phyloP scores from a whole-genome alignment of 441 rosid genomes.

The Dalechampia spathulata region DNA sequence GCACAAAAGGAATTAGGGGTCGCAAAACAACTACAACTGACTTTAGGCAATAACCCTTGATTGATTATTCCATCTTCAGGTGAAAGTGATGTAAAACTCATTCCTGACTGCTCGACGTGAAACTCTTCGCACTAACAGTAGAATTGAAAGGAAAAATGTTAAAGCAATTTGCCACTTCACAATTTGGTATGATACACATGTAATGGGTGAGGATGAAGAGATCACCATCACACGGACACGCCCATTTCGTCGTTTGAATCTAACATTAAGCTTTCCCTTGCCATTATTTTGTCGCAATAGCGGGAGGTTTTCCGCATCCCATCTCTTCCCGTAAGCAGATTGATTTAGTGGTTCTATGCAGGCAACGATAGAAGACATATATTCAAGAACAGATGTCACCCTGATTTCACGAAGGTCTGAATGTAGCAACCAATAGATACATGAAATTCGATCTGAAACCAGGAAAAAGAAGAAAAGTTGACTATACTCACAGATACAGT shows the following conservation, averaged over 20 bases:
- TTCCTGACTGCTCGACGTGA: constrained; percentile 44
- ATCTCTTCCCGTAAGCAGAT: constrained; percentile 31
- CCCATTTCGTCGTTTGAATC: constrained; percentile 85
- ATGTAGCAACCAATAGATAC: constrained; percentile 64
- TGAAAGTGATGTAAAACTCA: constrained; percentile 51
- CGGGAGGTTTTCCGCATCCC: constrained; percentile 43
- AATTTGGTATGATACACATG: not conserved
- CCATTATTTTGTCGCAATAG: constrained; percentile 40
- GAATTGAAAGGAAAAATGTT: constrained; percentile 3
- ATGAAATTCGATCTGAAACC: constrained; percentile 2
- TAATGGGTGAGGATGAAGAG: not conserved
- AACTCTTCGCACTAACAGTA: constrained; percentile 61
- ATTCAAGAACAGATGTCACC: constrained; percentile 56
- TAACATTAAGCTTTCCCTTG: constrained; percentile 57
- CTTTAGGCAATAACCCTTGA: constrained; percentile 76
- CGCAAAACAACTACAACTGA: too few species aligned
- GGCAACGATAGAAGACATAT: constrained; percentile 73
- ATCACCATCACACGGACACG: constrained; percentile 70
- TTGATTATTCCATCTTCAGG: constrained; percentile 33
- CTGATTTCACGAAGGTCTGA: constrained; percentile 64
- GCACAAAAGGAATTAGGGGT: too few species aligned
- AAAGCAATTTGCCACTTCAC: constrained; percentile 8
- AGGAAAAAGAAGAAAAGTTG: not conserved
- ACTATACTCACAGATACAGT: constrained; percentile 1
- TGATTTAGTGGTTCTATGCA: constrained; percentile 45